phyloP scores from a whole-genome alignment of 805 yeast species.

The Starmerella scarabaei region DNA sequence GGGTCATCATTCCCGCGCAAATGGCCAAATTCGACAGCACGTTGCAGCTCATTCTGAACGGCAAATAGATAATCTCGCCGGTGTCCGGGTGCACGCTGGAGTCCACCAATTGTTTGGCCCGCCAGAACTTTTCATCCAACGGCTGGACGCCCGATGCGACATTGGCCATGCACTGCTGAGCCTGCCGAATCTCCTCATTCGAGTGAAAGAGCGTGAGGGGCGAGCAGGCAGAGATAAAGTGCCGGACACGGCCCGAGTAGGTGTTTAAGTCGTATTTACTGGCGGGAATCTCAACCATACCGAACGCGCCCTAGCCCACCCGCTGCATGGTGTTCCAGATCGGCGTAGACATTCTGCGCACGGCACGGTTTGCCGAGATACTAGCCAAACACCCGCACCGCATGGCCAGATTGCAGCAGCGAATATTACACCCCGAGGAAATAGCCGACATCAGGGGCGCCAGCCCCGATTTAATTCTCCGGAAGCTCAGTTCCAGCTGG shows the following conservation, averaged over 20 bases:
- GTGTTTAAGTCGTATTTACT: constrained; percentile 58
- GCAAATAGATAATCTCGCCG: constrained; percentile 81
- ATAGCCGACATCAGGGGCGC: constrained; percentile 21
- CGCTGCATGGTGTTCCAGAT: constrained; percentile 31
- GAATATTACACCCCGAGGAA: constrained; percentile 41
- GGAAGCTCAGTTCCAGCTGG: constrained; percentile 49
- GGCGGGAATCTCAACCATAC: constrained; percentile 13
- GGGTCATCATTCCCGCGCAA: constrained; percentile 96
- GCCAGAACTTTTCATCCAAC: constrained; percentile 78
- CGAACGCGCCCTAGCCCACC: not conserved
- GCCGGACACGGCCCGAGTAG: constrained; percentile 89
- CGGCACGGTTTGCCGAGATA: constrained; percentile 36
- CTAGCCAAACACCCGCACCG: constrained; percentile 29
- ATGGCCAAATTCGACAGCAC: constrained; percentile 88
- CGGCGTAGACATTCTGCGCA: constrained; percentile 45
- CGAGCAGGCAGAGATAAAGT: constrained; percentile 84
- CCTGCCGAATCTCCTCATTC: constrained; percentile 43
- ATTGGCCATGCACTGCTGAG: constrained; percentile 54
- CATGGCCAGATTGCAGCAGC: constrained; percentile 31
- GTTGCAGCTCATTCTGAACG: constrained; percentile 94
- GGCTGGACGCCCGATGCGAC: constrained; percentile 56
- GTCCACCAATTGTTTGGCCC: constrained; percentile 73
- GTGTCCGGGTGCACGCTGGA: constrained; percentile 95
- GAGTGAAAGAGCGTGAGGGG: constrained; percentile 77
- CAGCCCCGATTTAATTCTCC: constrained; percentile 6